Conservation (phyloP, 345 rosid species). For the Eucalyptus paniculata region DNA sequence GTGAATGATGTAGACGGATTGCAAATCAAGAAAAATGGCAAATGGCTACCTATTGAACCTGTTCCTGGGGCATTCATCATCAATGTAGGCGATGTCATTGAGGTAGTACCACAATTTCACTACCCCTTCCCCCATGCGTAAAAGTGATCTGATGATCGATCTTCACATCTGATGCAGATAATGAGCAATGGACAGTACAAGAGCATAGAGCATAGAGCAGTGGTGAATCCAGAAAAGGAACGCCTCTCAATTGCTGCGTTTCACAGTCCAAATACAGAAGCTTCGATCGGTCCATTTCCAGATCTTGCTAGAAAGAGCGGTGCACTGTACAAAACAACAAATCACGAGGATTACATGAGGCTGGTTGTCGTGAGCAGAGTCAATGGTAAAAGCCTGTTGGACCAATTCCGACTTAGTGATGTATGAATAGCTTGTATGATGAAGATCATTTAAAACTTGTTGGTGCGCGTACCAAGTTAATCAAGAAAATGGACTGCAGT, state of each 20-base stretch:
- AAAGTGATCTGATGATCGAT: not conserved
- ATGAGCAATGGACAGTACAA: slow-evolving; percentile 16
- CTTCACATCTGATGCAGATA: not conserved
- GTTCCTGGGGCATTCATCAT: slow-evolving; percentile 13
- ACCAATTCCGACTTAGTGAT: not conserved
- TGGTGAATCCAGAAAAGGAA: slow-evolving; percentile 21
- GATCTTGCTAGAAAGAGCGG: not conserved
- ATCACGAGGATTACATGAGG: not conserved
- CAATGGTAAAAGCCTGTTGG: slow-evolving; percentile 11
- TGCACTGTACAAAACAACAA: slow-evolving; percentile 1
- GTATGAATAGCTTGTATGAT: not conserved
- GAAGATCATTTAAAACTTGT: not conserved
- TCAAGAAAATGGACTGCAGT: not conserved
- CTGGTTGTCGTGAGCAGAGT: slow-evolving; percentile 10
- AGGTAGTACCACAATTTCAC: not conserved
- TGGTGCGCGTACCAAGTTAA: not conserved
- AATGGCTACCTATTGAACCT: slow-evolving; percentile 15
- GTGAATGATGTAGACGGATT: slow-evolving; percentile 10
- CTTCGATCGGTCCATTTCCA: slow-evolving; percentile 14
- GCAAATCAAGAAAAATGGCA: slow-evolving; percentile 16
- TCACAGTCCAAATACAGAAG: slow-evolving; percentile 3
- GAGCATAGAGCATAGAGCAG: slow-evolving; percentile 33
- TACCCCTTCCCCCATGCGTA: not conserved
- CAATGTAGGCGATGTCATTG: slow-evolving; percentile 16
- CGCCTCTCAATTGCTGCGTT: slow-evolving; percentile 18